Base-by-base conservation (phyloP, 805 yeast genomes). In the Yarrowia bubula region DNA sequence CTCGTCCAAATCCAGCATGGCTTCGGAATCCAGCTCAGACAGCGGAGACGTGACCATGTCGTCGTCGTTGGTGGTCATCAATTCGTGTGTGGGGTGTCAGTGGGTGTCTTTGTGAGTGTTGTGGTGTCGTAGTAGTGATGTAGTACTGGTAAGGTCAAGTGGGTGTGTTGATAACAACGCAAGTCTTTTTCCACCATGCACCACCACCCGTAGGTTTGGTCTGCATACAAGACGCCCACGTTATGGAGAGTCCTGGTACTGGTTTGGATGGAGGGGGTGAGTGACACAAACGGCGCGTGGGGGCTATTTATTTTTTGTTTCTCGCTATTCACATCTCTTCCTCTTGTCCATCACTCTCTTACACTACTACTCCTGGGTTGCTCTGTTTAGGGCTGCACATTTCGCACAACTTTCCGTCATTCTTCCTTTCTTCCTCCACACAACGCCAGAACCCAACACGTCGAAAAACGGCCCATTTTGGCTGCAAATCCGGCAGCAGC, bases 11-110 rank as follows among this genome's bases (percentile, higher is more conserved):
- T 58, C 64, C 22, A 43, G 39, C 64, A 58, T 58, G 41, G 64
- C 64, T 43, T 58, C 64, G 41, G 64, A 58, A 51, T 58, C 64
- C 33, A 58, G 51, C 51, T 58, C 64, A 32, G 64, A 58, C 4
- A 58, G 64, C 51, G 64, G 64, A n/a, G 64, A 58, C 51, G 64
- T 58, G 51, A 58, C 64, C 64, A 58, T 58, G 64, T 58, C 64
- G 64, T 58, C 51, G 50, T 58, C 64, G 51, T 33, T 17, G 51
- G 50, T 17, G 46, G 61, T 55, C 61, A 55, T 55, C 61, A 55
- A 55, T 39, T 28, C 39, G 11, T 22, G 15, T 14, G 15, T 22
- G 28, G 4, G 28, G 5, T 22, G 18, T 10, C 8, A n/a, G 28
- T 22, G 15, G 28, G 44, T 41, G 28, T n/a, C 18, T 10, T 8